These are phyloP conservation scores for Tylopilus orsonianus DNA, from an alignment of 1,284 basidiomycete species.

Conservation along the genomic window DNA sequence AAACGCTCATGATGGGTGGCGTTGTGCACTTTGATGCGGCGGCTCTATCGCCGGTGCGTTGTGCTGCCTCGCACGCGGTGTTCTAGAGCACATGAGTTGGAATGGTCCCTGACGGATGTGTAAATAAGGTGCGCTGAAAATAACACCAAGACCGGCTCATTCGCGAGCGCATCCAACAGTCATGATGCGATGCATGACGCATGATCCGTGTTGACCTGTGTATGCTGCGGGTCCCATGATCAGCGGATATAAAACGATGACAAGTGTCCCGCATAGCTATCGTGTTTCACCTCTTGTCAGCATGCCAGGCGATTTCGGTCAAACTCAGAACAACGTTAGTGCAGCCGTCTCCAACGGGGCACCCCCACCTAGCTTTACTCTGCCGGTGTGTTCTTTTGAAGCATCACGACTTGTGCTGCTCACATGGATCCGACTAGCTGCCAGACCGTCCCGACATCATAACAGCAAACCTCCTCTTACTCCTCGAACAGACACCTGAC, in stretches of 20 bases:
- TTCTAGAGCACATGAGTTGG: too few species aligned
- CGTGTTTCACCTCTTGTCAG: background rate
- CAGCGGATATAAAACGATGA: constrained; percentile 4
- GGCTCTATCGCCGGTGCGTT: too few species aligned
- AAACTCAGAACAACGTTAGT: constrained; percentile 11
- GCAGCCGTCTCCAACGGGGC: constrained; percentile 36
- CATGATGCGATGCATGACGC: too few species aligned
- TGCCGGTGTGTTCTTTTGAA: constrained; percentile 30
- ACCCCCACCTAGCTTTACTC: constrained; percentile 28
- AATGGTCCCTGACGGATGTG: too few species aligned
- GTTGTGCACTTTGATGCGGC: too few species aligned
- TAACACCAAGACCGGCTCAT: too few species aligned
- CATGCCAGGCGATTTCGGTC: constrained; percentile 17
- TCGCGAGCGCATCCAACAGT: too few species aligned
- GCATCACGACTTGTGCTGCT: background rate
- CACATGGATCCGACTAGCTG: constrained; percentile 34
- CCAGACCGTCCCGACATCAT: constrained; percentile 55
- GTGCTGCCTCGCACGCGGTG: too few species aligned
- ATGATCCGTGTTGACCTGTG: too few species aligned
- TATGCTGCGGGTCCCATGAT: too few species aligned
- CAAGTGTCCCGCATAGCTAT: background rate
- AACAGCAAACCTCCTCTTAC: constrained; percentile 52
- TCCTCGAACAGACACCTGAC: constrained; percentile 39
- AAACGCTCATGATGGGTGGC: too few species aligned
- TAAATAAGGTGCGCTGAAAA: too few species aligned